These are phyloP conservation scores for Spencermartinsiella ligniputridi DNA, from an alignment of 1,139 yeast species.

Conservation along the genomic window DNA sequence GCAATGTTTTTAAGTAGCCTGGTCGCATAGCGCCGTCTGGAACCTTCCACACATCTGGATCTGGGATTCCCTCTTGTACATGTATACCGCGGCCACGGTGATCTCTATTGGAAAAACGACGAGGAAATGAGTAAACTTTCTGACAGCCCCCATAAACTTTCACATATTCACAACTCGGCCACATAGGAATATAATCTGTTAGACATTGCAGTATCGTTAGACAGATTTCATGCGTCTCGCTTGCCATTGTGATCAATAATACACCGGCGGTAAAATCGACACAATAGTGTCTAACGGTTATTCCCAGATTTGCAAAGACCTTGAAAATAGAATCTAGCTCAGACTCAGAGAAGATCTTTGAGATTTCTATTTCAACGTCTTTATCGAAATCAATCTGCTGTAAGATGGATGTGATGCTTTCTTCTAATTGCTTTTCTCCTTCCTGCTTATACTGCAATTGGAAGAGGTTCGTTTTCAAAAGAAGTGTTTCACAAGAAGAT, in stretches of 20 bases:
- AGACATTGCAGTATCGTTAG: too few relatives aligned
- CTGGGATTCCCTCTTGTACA: background rate
- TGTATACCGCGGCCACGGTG: background rate
- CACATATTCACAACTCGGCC: background rate
- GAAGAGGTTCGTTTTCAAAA: too few relatives aligned
- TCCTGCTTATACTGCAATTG: too few relatives aligned
- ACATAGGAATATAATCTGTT: too few relatives aligned
- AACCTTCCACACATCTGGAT: background rate
- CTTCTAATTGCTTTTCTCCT: too few relatives aligned
- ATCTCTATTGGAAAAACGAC: background rate
- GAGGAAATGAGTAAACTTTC: background rate
- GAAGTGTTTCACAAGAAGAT: too few relatives aligned
- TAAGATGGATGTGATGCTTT: too few relatives aligned
- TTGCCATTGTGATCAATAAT: background rate
- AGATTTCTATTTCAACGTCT: background rate
- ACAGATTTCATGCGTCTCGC: background rate
- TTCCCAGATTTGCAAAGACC: background rate
- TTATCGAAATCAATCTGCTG: too few relatives aligned
- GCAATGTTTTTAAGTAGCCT: background rate
- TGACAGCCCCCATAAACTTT: background rate
- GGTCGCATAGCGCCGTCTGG: background rate
- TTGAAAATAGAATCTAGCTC: background rate
- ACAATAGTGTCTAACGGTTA: background rate
- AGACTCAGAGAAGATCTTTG: too few relatives aligned
- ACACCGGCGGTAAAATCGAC: background rate